Evolutionary conservation across 2,329 filamentous ascomycete genomes (phyloP), one percentile per base, ranked within the genome.

Genomic region (Geosmithia morbida): DNA sequence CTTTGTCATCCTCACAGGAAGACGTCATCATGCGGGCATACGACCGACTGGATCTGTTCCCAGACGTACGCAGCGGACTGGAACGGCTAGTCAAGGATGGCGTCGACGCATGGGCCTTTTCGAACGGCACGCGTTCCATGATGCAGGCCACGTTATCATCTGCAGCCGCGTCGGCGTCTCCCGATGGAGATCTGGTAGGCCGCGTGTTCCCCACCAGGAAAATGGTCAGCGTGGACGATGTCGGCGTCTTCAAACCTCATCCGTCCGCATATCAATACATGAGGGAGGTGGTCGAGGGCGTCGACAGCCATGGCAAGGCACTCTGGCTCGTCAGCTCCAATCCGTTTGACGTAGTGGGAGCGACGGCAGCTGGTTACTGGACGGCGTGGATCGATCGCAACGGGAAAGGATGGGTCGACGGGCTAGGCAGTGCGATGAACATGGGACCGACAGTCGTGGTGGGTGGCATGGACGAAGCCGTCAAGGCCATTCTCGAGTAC

Each of bases 261-360:
- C 72, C 68, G 1, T 71, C 69, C 46, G 70, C 74, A 2, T 88
- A 88, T 56, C 52, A 66, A n/a, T 68, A 83, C 57, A 63, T 86
- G 20, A 68, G 74, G 1, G 53, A 68, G 51, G 65, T 66, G 37
- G 66, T 71, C 2, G 72, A 71, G 2, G 73, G 8, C 71, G 54
- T 53, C 63, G 40, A 63, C 60, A 1, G 55, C 68, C 17, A 65
- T 69, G 52, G 63, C 22, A 26, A 5, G 33, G 58, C 1, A 65
- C 72, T 87, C 14, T 87, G 83, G 81, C 61, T 88, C 7, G 71
- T 89, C 6, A 83, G 74, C 53, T 75, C 77, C 1, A 88, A 88
- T 57, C 79, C 84, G 2, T 88, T 88, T 57, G 84, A 88, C 58
- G 66, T 83, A 16, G 71, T 79, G 0, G 84, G 85, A 0, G 79